Evolutionary conservation across 805 yeast species (phyloP).

Genomic region (Cyberlindnera suaveolens): DNA sequence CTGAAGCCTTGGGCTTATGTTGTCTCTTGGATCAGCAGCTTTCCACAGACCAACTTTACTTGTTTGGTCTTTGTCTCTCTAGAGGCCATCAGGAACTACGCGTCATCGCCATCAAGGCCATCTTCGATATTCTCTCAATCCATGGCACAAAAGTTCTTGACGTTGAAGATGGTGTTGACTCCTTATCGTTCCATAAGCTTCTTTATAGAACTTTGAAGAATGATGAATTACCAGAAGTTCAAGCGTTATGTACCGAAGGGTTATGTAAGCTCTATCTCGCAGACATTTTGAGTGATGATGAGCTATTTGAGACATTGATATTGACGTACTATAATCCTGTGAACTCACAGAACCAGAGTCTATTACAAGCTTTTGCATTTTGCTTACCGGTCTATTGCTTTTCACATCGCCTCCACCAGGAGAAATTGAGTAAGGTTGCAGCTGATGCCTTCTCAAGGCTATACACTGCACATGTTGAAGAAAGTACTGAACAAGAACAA

Average conservation of each 20-base stretch:
- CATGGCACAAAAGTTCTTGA: constrained; percentile 70
- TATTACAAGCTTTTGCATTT: constrained; percentile 76
- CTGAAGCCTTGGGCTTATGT: constrained; percentile 73
- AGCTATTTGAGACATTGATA: constrained; percentile 63
- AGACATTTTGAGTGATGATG: constrained; percentile 65
- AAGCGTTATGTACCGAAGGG: constrained; percentile 80
- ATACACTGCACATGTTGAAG: constrained; percentile 37
- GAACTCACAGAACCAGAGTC: constrained; percentile 53
- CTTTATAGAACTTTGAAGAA: constrained; percentile 61
- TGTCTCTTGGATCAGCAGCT: constrained; percentile 62
- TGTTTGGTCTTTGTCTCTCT: constrained; percentile 65
- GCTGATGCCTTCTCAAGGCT: constrained; percentile 61
- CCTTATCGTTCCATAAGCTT: constrained; percentile 59
- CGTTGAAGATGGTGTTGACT: constrained; percentile 54
- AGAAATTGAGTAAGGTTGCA: constrained; percentile 53
- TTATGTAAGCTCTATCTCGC: constrained; percentile 76
- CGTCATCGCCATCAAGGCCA: constrained; percentile 56
- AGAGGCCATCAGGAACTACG: constrained; percentile 60
- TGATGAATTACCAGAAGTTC: constrained; percentile 55
- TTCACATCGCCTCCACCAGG: constrained; percentile 69
- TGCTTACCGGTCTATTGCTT: constrained; percentile 85
- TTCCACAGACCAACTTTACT: constrained; percentile 57
- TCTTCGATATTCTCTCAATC: constrained; percentile 71
- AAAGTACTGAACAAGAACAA: constrained; percentile 25
- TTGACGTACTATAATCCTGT: constrained; percentile 71